These are phyloP conservation scores for Rhynchosporium graminicola DNA, from an alignment of 2,329 filamentous ascomycete species.

Conservation along the genomic window DNA sequence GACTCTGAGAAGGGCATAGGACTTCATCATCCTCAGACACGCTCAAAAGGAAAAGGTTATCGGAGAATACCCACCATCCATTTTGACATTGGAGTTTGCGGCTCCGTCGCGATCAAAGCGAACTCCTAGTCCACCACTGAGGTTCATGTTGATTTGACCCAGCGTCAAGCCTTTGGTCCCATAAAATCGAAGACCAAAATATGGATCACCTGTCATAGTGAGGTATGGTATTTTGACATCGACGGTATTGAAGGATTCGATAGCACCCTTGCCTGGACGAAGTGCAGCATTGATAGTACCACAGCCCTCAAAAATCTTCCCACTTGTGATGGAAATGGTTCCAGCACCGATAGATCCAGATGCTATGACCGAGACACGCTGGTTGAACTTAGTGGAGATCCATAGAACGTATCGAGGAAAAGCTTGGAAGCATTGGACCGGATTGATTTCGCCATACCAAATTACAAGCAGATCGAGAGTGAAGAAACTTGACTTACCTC, in stretches of 20 bases:
- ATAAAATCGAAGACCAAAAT: conserved; percentile 12
- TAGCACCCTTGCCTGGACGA: not conserved
- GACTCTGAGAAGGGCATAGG: no score
- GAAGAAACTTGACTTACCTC: not conserved
- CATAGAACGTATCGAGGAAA: not conserved
- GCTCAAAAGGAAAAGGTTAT: no score
- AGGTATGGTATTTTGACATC: conserved; percentile 15
- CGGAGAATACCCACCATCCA: not conserved
- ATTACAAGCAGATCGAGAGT: not conserved
- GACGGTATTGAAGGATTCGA: conserved; percentile 8
- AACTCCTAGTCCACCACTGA: conserved; percentile 5
- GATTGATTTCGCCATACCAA: not conserved
- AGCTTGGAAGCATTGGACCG: not conserved
- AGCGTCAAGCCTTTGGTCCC: conserved; percentile 1
- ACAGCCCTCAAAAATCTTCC: conserved; percentile 17
- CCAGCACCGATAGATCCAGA: conserved; percentile 10
- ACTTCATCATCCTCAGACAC: no score
- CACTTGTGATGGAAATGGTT: conserved; percentile 6
- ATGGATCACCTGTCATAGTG: conserved; percentile 9
- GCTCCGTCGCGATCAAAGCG: conserved; percentile 17
- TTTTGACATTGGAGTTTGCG: conserved; percentile 11
- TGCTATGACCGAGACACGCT: conserved; percentile 14
- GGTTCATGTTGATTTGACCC: conserved; percentile 17
- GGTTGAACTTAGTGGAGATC: not conserved
- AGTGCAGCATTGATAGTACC: conserved; percentile 11